A percentile compares a stretch with the other conserved stretches of the same genome.
phyloP scores from a whole-genome alignment of 106 monocot species.

The Hemerocallis citrina region DNA sequence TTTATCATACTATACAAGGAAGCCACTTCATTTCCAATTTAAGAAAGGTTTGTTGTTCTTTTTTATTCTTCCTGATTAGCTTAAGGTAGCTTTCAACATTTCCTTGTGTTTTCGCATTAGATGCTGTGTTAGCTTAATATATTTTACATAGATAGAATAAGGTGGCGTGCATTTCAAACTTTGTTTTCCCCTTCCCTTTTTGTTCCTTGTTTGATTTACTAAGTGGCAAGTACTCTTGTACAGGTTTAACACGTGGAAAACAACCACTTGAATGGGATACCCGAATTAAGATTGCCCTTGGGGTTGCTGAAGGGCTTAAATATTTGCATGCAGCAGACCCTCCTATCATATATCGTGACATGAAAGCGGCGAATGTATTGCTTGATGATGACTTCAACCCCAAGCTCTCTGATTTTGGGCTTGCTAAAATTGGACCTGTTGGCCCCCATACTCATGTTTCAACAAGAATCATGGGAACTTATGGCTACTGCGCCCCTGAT shows the following conservation, averaged over 20 bases:
- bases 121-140: no score
- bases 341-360: conserved; percentile 53
- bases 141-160: no score
- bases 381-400: conserved; percentile 46
- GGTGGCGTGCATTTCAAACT: no score
- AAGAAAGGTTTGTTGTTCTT: no score
- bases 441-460: conserved; percentile 61
- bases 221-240: background rate
- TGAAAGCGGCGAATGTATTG: conserved; percentile 57
- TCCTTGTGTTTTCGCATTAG: no score
- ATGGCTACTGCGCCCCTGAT: conserved; percentile 66
- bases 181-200: no score
- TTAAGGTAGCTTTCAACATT: no score
- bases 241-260: conserved; percentile 27
- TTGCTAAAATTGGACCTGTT: conserved; percentile 58
- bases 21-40: no score
- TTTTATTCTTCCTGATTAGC: no score
- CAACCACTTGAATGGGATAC: conserved; percentile 49
- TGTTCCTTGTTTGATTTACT: no score
- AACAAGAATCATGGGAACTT: conserved; percentile 68
- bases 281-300: conserved; percentile 53
- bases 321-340: conserved; percentile 60
- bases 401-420: conserved; percentile 63
- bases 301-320: conserved; percentile 41
- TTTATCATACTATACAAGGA: no score